Evolutionary conservation across 2,329 filamentous ascomycete genomes (phyloP), one percentile per base, ranked within the genome.

Genomic region (Hymenoscyphus scutula): DNA sequence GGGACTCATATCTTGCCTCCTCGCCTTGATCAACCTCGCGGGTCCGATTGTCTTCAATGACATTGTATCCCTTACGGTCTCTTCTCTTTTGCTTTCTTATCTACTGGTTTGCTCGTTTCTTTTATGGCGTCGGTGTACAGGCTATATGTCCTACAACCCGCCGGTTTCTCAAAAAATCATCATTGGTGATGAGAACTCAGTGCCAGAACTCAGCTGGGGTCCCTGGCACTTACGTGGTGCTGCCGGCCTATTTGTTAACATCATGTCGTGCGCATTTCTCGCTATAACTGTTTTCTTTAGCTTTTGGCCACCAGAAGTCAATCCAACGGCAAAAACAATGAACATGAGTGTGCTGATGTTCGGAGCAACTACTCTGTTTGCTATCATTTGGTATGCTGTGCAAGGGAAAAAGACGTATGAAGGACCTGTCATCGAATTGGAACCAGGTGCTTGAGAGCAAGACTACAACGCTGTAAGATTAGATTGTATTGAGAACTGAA

Each of bases 101-200:
- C 32, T 62, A 19, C 27, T 57, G 2, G 60, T 45, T 17, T 62
- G 55, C 48, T 55, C 25, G 30, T 48, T 62, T 7, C 51, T 74
- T 81, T 57, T 78, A 78, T n/a, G 45, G 38, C 60, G 60, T 19
- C 55, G 60, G 15, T 53, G 23, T 27, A 51, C 38, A 30, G 57
- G 57, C 27, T 53, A 27, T 30, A 53, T 53, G 51, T 53, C 51
- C 23, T 53, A 53, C 51, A 53, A 53, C 23, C 51, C 51, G 23
- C 51, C 51, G 6, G 23, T 53, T 30, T 48, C 57, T n/a, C 37
- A 45, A 32, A 59, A 53, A 27, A 38, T 58, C 32, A 27, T 45
- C 23, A 30, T 29, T 23, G 45, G 23, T 8, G 34, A 53, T 32
- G 25, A 30, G 25, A 51, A 51, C 27, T 48, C 37, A n/a, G 38